Base-by-base conservation (phyloP, 1,139 yeast genomes). In the Saccharomycopsis crataegensis region DNA sequence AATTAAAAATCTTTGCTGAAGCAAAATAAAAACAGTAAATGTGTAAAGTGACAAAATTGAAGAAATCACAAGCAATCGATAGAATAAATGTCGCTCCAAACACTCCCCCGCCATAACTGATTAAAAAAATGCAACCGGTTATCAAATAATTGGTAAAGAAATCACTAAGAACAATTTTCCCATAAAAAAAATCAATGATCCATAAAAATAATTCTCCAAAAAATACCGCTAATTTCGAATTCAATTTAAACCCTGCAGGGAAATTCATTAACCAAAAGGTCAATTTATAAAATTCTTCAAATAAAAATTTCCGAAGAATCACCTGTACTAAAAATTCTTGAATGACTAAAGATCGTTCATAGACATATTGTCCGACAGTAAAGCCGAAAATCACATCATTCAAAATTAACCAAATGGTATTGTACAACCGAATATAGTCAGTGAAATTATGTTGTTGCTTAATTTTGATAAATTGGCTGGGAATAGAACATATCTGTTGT, bases 231-330 rank as follows among this genome's bases (percentile, higher is more conserved):
- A 94, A 73, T 63, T 90, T 97, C 55, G 82, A 83, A 67, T 94
- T 94, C 56, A 94, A 76, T 64, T 94, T 94, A 63, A 94, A 82
- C 2, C 99, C 99, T 8, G 95, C 96, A 0, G 99, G 99, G 65
- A 93, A 87, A 60, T 79, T 79, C 70, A 91, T 89, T 40, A 94
- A 74, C 94, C 96, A 86, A 1, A 73, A 61, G 11, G 91, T 81
- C 37, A 85, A 68, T 2, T 65, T 61, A 43, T 75, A 71, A 50
- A 85, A 68, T 42, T 69, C 69, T 32, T 67, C 64, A 53, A 68
- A 68, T 1, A 71, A 60, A 6, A 74, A 52, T 12, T 62, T 61
- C 17, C 69, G 63, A 1, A 78, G 69, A 8, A 82, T 57, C 0
- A 63, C 51, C 31, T 67, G 63, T 46, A 75, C 74, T 44, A 80